phyloP scores from a whole-genome alignment of 1,284 basidiomycete species.

The Cryptococcus maquisensis region DNA sequence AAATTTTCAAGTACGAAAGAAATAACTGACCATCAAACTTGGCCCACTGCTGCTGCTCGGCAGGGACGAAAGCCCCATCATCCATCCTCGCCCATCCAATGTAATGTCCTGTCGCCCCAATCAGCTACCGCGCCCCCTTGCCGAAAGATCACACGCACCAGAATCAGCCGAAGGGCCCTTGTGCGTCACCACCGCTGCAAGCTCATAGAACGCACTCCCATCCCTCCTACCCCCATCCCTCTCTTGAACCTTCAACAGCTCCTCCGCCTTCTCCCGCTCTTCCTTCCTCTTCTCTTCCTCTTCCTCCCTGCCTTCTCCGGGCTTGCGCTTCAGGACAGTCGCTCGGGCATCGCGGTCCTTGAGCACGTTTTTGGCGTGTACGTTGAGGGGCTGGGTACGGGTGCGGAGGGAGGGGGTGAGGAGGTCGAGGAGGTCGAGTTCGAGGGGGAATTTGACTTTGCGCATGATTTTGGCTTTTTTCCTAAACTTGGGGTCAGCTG shows the following conservation, averaged over 20 bases:
- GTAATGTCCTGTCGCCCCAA: constrained; percentile 61
- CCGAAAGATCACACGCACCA: constrained; percentile 50
- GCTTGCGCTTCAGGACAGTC: constrained; percentile 70
- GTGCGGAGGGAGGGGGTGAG: constrained; percentile 71
- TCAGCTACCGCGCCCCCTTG: not conserved
- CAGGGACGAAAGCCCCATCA: constrained; percentile 15
- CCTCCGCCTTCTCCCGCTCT: constrained; percentile 34
- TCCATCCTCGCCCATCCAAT: constrained; percentile 62
- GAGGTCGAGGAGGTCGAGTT: constrained; percentile 82
- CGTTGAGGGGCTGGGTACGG: constrained; percentile 66
- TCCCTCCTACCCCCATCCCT: not conserved
- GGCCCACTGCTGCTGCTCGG: constrained; percentile 60
- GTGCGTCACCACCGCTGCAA: constrained; percentile 85
- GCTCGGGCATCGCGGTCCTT: constrained; percentile 78
- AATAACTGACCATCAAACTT: constrained; percentile 54
- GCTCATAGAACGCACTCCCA: constrained; percentile 43
- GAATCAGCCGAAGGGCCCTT: constrained; percentile 89
- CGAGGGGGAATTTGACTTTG: constrained; percentile 79
- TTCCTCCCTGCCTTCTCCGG: constrained; percentile 47
- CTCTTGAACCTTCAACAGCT: constrained; percentile 31
- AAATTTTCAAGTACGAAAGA: not conserved
- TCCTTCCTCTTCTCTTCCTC: constrained; percentile 11
- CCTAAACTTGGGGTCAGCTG: constrained; percentile 2
- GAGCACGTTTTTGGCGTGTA: constrained; percentile 70
- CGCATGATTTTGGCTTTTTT: constrained; percentile 94